Conservation (phyloP, 129 eudicot genomes). For the Tagetes erecta region DNA sequence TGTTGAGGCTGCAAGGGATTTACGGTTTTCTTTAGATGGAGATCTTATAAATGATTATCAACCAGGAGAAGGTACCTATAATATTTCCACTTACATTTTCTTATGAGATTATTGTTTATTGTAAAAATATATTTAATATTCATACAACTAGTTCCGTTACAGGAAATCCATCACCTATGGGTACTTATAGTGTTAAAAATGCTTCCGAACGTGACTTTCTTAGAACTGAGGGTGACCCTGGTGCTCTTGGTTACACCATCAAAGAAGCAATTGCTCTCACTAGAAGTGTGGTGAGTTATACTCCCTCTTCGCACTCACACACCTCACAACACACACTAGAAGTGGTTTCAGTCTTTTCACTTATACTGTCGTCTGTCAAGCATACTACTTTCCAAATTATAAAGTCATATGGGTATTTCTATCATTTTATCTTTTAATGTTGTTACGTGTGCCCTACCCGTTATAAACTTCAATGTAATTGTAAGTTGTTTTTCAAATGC, state of each 20-base stretch:
- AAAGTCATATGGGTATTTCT: neutral
- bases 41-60: constrained; percentile 45
- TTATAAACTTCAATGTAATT: neutral
- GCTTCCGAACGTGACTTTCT: constrained; percentile 81
- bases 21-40: constrained; percentile 89
- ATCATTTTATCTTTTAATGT: neutral
- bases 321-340: neutral
- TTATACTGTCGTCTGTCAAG: neutral
- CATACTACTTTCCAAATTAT: constrained; percentile 1
- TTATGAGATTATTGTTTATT: neutral
- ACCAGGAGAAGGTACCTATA: constrained; percentile 27
- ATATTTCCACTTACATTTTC: constrained; percentile 15
- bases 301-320: neutral
- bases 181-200: constrained; percentile 55
- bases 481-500: constrained; percentile 4
- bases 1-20: constrained; percentile 74
- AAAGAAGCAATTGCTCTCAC: constrained; percentile 83
- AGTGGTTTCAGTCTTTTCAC: neutral
- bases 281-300: constrained; percentile 79
- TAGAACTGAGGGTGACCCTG: constrained; percentile 95
- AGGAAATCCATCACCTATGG: constrained; percentile 47
- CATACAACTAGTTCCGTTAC: constrained; percentile 18
- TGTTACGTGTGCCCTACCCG: neutral
- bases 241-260: constrained; percentile 96
- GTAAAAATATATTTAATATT: neutral